These are phyloP conservation scores for Pichia sp. DNA, from an alignment of 1,139 yeast genomes.

Conservation along the genomic window DNA sequence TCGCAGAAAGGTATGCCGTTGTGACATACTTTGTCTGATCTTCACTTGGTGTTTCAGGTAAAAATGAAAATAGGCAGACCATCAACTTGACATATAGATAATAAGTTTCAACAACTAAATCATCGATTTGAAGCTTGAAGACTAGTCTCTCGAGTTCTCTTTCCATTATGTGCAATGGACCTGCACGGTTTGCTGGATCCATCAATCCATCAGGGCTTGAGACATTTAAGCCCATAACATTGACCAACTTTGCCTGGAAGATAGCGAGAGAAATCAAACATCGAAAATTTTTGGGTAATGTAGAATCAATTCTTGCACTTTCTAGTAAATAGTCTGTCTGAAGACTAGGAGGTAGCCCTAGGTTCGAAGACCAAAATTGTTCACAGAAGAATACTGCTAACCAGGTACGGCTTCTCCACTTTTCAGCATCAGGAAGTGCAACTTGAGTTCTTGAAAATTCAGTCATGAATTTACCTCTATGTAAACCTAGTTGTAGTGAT, in stretches of 20 bases:
- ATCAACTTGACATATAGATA: conserved; percentile 73
- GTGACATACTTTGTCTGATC: conserved; percentile 85
- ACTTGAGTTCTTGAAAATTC: conserved; percentile 91
- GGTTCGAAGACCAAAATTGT: conserved; percentile 83
- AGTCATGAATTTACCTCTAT: conserved; percentile 84
- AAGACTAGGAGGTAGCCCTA: conserved; percentile 85
- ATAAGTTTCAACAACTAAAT: conserved; percentile 72
- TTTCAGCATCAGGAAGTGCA: conserved; percentile 82
- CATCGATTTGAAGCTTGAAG: conserved; percentile 58
- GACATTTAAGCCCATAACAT: conserved; percentile 86
- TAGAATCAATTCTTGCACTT: conserved; percentile 64
- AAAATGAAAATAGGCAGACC: conserved; percentile 84
- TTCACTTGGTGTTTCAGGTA: conserved; percentile 86
- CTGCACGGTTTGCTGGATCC: conserved; percentile 80
- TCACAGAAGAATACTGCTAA: conserved; percentile 81
- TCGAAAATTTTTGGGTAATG: conserved; percentile 67
- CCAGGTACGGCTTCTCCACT: conserved; percentile 95
- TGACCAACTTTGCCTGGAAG: conserved; percentile 79
- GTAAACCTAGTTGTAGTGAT: conserved; percentile 86
- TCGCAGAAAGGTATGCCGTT: conserved; percentile 75
- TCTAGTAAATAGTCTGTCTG: conserved; percentile 82
- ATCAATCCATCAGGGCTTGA: conserved; percentile 84
- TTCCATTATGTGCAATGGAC: conserved; percentile 68
- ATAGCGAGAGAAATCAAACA: conserved; percentile 70
- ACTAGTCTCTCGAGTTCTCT: conserved; percentile 72